Conservation (phyloP, 768 basidiomycete species). For the Mycena sanguinolenta region DNA sequence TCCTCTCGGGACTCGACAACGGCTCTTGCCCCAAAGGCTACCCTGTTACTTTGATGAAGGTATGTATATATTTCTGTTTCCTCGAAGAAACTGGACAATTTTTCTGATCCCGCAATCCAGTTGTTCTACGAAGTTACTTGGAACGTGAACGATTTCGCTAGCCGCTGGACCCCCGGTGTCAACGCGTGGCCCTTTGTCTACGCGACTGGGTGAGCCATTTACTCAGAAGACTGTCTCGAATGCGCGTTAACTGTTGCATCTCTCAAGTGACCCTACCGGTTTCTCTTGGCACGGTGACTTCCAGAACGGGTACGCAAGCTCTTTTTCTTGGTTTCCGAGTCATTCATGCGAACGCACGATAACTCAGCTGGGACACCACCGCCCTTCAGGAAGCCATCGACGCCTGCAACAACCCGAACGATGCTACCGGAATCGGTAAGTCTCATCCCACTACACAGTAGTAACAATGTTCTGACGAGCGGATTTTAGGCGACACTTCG, state of each 20-base stretch:
- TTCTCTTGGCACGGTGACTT: conserved; percentile 64
- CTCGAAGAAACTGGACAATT: too few species aligned
- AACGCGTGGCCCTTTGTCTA: conserved; percentile 59
- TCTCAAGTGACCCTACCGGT: conserved; percentile 64
- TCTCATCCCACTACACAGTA: neutral
- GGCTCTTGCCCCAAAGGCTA: conserved; percentile 56
- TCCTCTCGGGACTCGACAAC: conserved; percentile 8
- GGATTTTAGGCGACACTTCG: conserved; percentile 47
- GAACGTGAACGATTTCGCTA: conserved; percentile 50
- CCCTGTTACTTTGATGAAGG: conserved; percentile 51
- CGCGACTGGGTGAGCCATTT: conserved; percentile 51
- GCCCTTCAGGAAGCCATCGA: conserved; percentile 63
- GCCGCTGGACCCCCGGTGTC: conserved; percentile 50
- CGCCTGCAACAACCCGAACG: conserved; percentile 55
- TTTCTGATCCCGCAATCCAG: neutral
- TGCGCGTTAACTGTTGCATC: neutral
- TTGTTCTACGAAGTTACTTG: conserved; percentile 52
- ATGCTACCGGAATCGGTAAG: conserved; percentile 48
- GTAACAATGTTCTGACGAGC: too few species aligned
- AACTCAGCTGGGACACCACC: conserved; percentile 10
- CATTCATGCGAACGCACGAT: too few species aligned
- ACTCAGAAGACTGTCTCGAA: too few species aligned
- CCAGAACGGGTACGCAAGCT: conserved; percentile 50
- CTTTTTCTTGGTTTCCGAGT: neutral
- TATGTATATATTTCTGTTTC: neutral